Evolutionary conservation across 23 red algal genomes (phyloP), one percentile per base, ranked within the genome.

Genomic region (Gracilaria domingensis): DNA sequence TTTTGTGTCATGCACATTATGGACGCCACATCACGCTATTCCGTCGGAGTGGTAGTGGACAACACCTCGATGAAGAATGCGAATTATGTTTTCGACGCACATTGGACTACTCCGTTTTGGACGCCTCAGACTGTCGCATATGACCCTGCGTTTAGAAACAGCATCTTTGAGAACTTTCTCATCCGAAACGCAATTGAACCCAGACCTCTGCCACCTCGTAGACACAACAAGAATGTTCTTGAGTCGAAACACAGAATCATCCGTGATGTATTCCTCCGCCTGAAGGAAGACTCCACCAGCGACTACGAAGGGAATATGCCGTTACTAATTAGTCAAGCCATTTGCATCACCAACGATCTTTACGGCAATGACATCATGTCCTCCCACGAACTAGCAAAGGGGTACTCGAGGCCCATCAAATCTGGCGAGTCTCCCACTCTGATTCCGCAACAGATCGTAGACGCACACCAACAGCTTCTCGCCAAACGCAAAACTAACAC

Each of bases 161-260:
- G 4, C 51, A 44, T 62, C 17, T 64, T 89, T 29, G 65, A 6
- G 0, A 14, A 29, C 34, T 79, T 34, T 65, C 51, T 89, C 21
- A n/a, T 17, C 14, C 6, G 11, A 23, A 12, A 38, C 18, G 86
- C 32, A 38, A 78, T 89, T 18, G 23, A 39, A 23, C 0, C 17
- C 29, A 44, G 70, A 39, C 72, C 75, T 5, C 54, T 89, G 14
- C 86, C 50, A 0, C 2, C 71, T 5, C 69, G 86, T 38, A n/a
- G 72, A 39, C 73, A 80, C 33, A 69, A 80, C 37, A 78, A 89
- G 53, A 89, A 89, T 23, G 72, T 80, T 71, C 55, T 89, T 0
- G 69, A 89, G 23, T 69, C 86, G 0, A 79, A 69, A 0, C 86
- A 89, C 28, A 47, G 55, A 39, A 47, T 69, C 2, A 89, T 80